Evolutionary conservation across 139 green algal genomes (phyloP).

Genomic region (Zygnema circumcarinatum): DNA sequence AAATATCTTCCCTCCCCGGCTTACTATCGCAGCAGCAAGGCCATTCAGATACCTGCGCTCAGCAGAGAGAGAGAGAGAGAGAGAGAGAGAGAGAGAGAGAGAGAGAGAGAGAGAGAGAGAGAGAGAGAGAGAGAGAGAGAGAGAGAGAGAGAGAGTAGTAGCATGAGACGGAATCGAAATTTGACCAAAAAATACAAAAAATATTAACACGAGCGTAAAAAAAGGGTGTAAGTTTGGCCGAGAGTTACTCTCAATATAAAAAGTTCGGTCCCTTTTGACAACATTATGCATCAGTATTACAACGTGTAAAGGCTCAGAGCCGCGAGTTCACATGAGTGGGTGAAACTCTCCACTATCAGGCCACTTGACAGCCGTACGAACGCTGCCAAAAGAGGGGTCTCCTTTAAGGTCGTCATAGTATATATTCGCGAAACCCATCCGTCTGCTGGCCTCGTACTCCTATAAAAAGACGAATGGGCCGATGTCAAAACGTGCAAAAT

Average conservation of each 20-base stretch:
- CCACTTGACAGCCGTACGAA: slow-evolving; percentile 5
- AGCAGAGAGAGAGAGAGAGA: too few species aligned
- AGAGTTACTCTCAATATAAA: too few species aligned
- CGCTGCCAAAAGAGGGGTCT: slow-evolving; percentile 6
- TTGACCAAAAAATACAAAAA: too few species aligned
- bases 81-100: too few species aligned
- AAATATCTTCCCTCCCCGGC: slow-evolving; percentile 67
- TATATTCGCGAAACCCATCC: slow-evolving; percentile 26
- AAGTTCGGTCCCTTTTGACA: too few species aligned
- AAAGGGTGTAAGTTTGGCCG: too few species aligned
- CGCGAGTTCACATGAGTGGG: slow-evolving; percentile 39
- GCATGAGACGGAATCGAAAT: not conserved
- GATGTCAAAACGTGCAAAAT: not conserved
- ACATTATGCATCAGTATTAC: too few species aligned
- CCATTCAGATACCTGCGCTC: slow-evolving; percentile 61
- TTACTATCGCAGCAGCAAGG: slow-evolving; percentile 64
- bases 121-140: too few species aligned
- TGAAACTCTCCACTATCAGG: slow-evolving; percentile 36
- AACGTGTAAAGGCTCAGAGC: too few species aligned
- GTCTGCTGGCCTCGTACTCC: slow-evolving; percentile 33
- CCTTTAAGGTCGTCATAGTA: not conserved
- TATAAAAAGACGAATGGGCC: slow-evolving; percentile 48
- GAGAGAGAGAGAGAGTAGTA: too few species aligned
- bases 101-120: too few species aligned
- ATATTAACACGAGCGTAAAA: too few species aligned